A percentile compares a stretch with the other conserved stretches of the same genome.
These are phyloP conservation scores for Trichoderma breve DNA, from an alignment of 2,329 filamentous ascomycete species.

Conservation along the genomic window DNA sequence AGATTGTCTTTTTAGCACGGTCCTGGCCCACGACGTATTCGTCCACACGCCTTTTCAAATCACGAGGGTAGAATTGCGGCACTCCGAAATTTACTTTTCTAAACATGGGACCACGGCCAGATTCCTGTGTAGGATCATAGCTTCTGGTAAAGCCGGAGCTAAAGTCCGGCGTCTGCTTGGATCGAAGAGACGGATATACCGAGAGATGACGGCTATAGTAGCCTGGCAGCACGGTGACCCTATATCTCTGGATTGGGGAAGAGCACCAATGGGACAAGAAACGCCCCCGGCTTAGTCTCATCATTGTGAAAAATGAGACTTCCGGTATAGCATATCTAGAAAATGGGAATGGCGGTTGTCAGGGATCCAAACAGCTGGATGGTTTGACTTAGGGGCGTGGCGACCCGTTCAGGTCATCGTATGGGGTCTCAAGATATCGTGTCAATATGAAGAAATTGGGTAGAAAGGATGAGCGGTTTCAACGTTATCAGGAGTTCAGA, in stretches of 20 bases:
- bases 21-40: constrained; percentile 97
- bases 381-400: not conserved
- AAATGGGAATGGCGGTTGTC: not conserved
- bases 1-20: constrained; percentile 88
- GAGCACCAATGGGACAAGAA: not conserved
- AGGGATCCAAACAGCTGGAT: not conserved
- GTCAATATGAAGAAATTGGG: not conserved
- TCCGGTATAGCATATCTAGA: not conserved
- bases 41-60: constrained; percentile 86
- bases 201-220: constrained; percentile 27
- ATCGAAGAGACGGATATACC: constrained; percentile 25
- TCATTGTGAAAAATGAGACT: not conserved
- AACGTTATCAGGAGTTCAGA: not conserved
- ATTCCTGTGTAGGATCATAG: constrained; percentile 55
- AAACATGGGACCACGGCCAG: constrained; percentile 60
- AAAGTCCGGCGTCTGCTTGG: constrained; percentile 49
- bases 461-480: not conserved
- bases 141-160: constrained; percentile 58
- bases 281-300: not conserved
- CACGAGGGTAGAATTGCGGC: constrained; percentile 61
- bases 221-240: not conserved
- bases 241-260: not conserved
- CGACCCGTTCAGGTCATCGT: constrained; percentile 1
- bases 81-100: constrained; percentile 57
- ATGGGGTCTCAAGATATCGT: not conserved